These are phyloP conservation scores for Mrakia blollopis DNA, from an alignment of 768 basidiomycete species.

Conservation along the genomic window DNA sequence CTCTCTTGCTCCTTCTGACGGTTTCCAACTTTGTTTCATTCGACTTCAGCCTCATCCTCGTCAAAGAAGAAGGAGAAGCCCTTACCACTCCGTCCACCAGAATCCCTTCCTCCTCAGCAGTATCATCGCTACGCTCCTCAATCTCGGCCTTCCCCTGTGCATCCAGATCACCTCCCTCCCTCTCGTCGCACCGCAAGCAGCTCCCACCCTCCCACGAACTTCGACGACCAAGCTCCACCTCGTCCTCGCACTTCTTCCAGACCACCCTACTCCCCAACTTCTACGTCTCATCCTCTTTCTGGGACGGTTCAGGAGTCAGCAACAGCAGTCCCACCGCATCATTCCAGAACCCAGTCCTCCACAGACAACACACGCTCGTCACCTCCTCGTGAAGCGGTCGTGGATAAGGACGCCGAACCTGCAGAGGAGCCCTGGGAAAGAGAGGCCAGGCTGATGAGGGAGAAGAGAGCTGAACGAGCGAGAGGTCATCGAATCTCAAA, in stretches of 20 bases:
- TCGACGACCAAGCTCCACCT: not conserved
- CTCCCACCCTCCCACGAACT: not conserved
- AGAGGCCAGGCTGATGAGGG: not conserved
- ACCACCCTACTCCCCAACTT: not conserved
- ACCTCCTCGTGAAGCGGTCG: not conserved
- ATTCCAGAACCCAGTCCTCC: not conserved
- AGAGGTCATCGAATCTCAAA: not conserved
- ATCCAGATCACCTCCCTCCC: not conserved
- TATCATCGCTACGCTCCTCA: constrained; percentile 9
- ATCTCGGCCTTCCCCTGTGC: not conserved
- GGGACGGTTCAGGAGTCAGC: not conserved
- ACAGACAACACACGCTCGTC: not conserved
- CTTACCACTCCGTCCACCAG: not conserved
- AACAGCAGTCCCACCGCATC: not conserved
- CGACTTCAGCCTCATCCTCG: not conserved
- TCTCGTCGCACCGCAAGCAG: not conserved
- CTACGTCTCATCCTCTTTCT: not conserved
- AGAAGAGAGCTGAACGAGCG: constrained; percentile 3
- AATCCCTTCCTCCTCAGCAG: constrained; percentile 24
- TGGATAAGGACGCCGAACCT: no score
- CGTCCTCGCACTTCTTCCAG: not conserved
- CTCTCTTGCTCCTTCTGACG: not conserved
- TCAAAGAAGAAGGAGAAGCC: constrained; percentile 16
- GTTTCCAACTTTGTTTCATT: not conserved
- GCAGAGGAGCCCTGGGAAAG: not conserved